phyloP scores from a whole-genome alignment of 2,329 filamentous ascomycete species.

The Neofusicoccum sp. region DNA sequence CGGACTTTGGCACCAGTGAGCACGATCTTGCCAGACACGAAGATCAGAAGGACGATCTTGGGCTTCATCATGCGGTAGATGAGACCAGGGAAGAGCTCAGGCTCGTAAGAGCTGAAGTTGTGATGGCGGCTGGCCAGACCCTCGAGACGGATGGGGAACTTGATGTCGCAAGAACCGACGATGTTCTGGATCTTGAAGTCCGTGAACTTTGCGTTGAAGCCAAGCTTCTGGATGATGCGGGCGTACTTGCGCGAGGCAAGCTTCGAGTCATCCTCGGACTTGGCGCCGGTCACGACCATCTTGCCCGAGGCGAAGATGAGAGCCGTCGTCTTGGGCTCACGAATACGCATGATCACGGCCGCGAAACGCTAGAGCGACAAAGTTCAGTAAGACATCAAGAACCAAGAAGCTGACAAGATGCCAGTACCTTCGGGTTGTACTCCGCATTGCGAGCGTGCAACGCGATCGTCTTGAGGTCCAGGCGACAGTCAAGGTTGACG shows the following conservation, averaged over 20 bases:
- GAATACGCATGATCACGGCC: conserved; percentile 99
- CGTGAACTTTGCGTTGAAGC: conserved; percentile 98
- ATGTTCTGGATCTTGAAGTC: conserved; percentile 99
- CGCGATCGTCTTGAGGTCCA: conserved; percentile 98
- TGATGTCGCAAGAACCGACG: conserved; percentile 97
- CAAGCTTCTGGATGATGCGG: conserved; percentile 98
- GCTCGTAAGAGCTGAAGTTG: conserved; percentile 99
- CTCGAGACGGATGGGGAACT: conserved; percentile 96
- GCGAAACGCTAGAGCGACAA: conserved; percentile 75
- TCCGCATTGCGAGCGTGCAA: conserved; percentile 97
- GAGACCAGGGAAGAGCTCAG: conserved; percentile 95
- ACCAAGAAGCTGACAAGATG: conserved; percentile 32
- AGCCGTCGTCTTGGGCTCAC: conserved; percentile 96
- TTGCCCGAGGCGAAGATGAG: conserved; percentile 98
- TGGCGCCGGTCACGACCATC: conserved; percentile 98
- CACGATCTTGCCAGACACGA: conserved; percentile 97
- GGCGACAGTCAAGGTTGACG: conserved; percentile 92
- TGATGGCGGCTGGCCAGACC: conserved; percentile 95
- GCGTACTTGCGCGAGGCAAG: conserved; percentile 96
- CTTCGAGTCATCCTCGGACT: conserved; percentile 97
- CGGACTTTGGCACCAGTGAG: conserved; percentile 96
- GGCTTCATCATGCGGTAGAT: conserved; percentile 99
- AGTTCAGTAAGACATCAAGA: conserved; percentile 38
- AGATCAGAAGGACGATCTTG: conserved; percentile 96
- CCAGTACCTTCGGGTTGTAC: conserved; percentile 92